Evolutionary conservation across 768 basidiomycete genomes (phyloP).

Genomic region (Roridomyces roridus): DNA sequence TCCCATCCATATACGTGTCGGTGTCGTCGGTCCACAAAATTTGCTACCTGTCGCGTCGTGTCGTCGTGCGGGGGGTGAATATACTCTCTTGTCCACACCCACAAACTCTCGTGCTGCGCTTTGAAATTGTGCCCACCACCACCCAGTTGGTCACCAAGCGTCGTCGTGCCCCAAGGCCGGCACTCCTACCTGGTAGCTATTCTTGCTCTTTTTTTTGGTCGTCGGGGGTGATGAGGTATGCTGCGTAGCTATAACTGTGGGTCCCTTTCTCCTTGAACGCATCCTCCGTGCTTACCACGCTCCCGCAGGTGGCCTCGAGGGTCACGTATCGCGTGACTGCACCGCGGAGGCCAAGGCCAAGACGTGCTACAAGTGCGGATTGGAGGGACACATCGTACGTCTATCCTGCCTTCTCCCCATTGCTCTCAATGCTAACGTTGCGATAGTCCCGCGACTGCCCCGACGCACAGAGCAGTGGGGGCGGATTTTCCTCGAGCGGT

Average conservation of each 20-base stretch:
- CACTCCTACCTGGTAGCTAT: constrained; percentile 81
- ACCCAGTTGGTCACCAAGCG: constrained; percentile 87
- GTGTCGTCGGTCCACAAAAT: constrained; percentile 10
- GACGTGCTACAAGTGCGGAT: constrained; percentile 86
- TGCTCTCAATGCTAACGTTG: neutral
- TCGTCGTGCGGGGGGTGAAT: constrained; percentile 25
- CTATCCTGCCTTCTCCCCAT: neutral
- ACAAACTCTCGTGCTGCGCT: neutral
- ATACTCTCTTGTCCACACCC: constrained; percentile 24
- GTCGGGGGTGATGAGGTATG: neutral
- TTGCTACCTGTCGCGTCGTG: constrained; percentile 23
- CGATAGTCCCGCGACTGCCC: constrained; percentile 81
- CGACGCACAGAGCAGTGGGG: constrained; percentile 45
- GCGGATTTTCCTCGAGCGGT: constrained; percentile 24
- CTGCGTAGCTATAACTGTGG: constrained; percentile 76
- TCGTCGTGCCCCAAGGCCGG: constrained; percentile 86
- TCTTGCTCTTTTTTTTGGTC: constrained; percentile 15
- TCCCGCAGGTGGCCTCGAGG: constrained; percentile 70
- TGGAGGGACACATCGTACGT: constrained; percentile 84
- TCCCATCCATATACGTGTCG: constrained; percentile 28
- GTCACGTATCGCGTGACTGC: constrained; percentile 88
- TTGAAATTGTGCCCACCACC: too few species aligned
- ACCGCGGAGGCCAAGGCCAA: constrained; percentile 80
- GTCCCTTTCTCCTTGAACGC: constrained; percentile 28
- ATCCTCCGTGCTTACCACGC: neutral